A percentile compares a stretch with the other conserved stretches of the same genome.
These are phyloP conservation scores for Lepidium africanum DNA, from an alignment of 345 rosid species.

Conservation along the genomic window DNA sequence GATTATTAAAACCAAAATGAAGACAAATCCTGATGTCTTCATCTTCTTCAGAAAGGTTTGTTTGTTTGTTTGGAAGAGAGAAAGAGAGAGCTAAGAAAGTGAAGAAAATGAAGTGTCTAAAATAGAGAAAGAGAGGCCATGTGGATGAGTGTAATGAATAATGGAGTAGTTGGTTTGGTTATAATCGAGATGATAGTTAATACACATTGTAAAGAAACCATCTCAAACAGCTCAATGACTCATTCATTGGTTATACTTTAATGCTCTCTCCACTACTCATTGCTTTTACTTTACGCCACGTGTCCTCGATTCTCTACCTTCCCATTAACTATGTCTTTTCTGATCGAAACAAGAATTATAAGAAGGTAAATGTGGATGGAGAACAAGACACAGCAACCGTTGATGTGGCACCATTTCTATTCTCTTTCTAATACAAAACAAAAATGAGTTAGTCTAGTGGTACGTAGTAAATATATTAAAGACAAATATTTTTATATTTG, in stretches of 20 bases:
- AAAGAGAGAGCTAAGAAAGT: background rate
- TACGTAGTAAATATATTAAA: no score
- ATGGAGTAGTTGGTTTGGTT: conserved; percentile 26
- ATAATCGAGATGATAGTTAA: conserved; percentile 25
- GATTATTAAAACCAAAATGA: background rate
- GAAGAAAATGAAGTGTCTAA: background rate
- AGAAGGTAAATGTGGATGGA: background rate
- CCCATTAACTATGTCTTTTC: conserved; percentile 8
- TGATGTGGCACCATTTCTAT: no score
- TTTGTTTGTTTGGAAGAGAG: background rate
- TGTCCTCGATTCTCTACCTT: background rate
- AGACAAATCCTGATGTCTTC: conserved; percentile 11
- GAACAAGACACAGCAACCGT: background rate
- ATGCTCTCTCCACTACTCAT: conserved; percentile 8
- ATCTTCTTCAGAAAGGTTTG: background rate
- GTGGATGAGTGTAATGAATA: conserved; percentile 12
- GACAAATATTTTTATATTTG: no score
- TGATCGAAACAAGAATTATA: conserved; percentile 10
- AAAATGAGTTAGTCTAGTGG: no score
- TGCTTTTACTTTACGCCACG: conserved; percentile 7
- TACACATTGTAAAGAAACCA: conserved; percentile 1
- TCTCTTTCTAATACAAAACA: no score
- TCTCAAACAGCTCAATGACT: conserved; percentile 20
- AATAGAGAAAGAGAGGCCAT: background rate
- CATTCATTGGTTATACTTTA: conserved; percentile 29